Conservation (phyloP, 2,329 filamentous ascomycete species). For the Didymella pomorum region DNA sequence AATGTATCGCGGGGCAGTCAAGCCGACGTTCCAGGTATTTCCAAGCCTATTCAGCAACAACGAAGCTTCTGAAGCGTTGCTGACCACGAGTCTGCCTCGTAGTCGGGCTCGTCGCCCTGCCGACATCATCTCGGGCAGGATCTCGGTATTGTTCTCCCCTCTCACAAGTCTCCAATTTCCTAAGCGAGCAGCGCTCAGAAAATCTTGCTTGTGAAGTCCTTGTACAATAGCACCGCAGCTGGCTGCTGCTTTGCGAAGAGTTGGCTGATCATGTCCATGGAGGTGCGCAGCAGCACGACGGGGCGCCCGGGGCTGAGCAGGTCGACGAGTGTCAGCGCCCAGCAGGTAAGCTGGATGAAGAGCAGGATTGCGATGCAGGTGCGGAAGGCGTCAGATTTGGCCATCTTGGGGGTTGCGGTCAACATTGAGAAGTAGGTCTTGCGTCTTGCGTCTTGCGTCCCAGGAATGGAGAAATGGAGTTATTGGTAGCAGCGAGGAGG, state of each 20-base stretch:
- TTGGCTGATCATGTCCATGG: slow-evolving; percentile 27
- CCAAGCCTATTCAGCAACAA: neutral
- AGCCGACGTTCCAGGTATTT: too few species aligned
- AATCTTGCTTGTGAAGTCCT: slow-evolving; percentile 27
- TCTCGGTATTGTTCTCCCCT: neutral
- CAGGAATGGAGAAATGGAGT: too few species aligned
- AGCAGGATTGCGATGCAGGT: slow-evolving; percentile 43
- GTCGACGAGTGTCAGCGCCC: slow-evolving; percentile 43
- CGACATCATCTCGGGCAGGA: neutral
- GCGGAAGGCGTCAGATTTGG: slow-evolving; percentile 40
- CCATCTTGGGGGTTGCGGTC: slow-evolving; percentile 27
- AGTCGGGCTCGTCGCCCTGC: neutral
- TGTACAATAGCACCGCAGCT: slow-evolving; percentile 28
- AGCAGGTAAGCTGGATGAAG: slow-evolving; percentile 42
- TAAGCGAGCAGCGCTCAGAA: slow-evolving; percentile 6
- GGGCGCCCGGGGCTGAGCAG: slow-evolving; percentile 43
- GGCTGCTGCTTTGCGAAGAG: slow-evolving; percentile 30
- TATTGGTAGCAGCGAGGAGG: too few species aligned
- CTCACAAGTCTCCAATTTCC: neutral
- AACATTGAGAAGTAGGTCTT: neutral
- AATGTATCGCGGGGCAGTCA: neutral
- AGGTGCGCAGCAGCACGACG: slow-evolving; percentile 31
- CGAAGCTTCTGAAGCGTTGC: neutral
- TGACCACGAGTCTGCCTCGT: neutral
- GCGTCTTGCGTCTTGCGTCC: too few species aligned